Percentiles rank a stretch among this genome's conserved stretches.
Conservation (phyloP, 495 filamentous ascomycete species). For the Daldinia loculata region DNA sequence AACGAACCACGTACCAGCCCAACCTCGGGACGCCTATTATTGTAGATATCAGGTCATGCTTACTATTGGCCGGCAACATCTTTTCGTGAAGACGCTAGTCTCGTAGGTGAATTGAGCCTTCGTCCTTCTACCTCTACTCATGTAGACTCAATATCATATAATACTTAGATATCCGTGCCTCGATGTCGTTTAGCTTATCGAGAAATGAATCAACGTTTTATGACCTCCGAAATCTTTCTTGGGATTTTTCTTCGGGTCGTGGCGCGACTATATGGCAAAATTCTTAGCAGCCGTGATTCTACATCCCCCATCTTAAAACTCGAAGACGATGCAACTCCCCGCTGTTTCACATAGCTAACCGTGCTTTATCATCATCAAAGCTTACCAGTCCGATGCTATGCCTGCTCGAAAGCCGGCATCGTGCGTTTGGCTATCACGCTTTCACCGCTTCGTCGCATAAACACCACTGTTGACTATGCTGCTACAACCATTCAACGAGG, state of each 20-base stretch:
- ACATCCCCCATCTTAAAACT: slow-evolving; percentile 3
- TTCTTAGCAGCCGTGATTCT: neutral
- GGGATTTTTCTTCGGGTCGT: neutral
- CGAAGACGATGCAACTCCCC: slow-evolving; percentile 4
- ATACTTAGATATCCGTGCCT: neutral
- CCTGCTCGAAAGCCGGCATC: slow-evolving; percentile 22
- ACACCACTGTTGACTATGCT: slow-evolving; percentile 18
- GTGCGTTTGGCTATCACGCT: slow-evolving; percentile 10
- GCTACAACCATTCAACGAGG: neutral
- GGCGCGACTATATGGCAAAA: neutral
- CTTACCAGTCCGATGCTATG: slow-evolving; percentile 11
- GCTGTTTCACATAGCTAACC: slow-evolving; percentile 8
- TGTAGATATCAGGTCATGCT: slow-evolving; percentile 1
- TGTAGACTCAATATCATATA: neutral
- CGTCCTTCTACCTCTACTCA: neutral
- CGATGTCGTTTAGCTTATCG: neutral
- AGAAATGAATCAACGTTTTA: neutral
- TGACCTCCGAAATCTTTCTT: neutral
- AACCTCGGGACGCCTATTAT: slow-evolving; percentile 2
- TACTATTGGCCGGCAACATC: neutral
- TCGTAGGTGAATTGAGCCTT: neutral
- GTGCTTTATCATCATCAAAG: slow-evolving; percentile 7
- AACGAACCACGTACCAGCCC: slow-evolving; percentile 9
- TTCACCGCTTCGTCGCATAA: slow-evolving; percentile 37
- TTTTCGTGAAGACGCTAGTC: neutral